Base-by-base conservation (phyloP, 129 eudicot genomes). In the Mikania micrantha region DNA sequence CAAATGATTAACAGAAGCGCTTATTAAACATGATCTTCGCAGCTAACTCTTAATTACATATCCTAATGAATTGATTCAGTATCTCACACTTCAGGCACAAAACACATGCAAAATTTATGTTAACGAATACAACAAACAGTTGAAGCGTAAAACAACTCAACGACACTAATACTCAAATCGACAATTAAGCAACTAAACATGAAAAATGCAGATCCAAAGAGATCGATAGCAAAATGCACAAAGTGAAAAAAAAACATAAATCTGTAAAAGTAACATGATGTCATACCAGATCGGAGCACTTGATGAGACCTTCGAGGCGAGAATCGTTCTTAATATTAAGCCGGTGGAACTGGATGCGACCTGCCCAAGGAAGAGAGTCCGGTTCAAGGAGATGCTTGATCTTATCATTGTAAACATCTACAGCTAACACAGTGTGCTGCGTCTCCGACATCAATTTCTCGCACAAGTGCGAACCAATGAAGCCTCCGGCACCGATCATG, bases 401-500 rank as follows among this genome's bases (percentile, higher is more conserved):
- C 92, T 93, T 93, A 78, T 93, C 98, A 70, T 73, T 86, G 69
- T 89, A 86, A 5, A 93, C 98, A 44, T 93, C 98, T 19, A 93
- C 98, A 8, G 96, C 98, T 60, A 88, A 68, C 29, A 93, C 88
- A 36, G 71, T 88, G 79, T 93, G 98, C 36, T 80, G 75, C 19
- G 96, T 93, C 73, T 93, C 95, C 22, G 78, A 15, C 89, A 93
- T 71, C 73, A 93, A 62, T 70, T 88, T 93, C 88, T 93, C 96
- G 72, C 98, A 93, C 66, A 93, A 84, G 68, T 93, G 98, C 29
- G 98, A 93, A 7, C 98, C 98, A 24, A 93, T 93, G 90, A 93
- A 93, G 11, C 98, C 98, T 54, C 98, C 98, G 61, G 96, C 96
- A 1, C 98, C 98, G 38, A 93, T 93, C 96, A 89, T 88, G 84